Base-by-base conservation (phyloP, 2,329 filamentous ascomycete genomes). In the Fusarium dlaminii region DNA sequence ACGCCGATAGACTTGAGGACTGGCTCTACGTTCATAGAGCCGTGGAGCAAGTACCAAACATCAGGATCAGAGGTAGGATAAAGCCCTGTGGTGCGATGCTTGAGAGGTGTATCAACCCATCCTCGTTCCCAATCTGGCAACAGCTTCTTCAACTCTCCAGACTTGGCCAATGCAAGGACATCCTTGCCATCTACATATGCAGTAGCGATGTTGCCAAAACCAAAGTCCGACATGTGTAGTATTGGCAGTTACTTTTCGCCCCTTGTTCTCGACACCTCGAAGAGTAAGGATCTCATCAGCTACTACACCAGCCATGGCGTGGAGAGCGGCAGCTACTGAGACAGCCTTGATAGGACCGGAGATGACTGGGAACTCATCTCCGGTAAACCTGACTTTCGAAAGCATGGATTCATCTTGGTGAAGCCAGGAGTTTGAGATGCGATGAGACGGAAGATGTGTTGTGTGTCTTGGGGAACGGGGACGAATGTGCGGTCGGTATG, bases 31-130 rank as follows among this genome's bases (percentile, higher is more conserved):
- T 86, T 77, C 49, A 89, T 80, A 2, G 84, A 87, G 10, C 87
- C 87, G 60, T 89, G 86, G 2, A 89, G 80, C 17, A 85, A 86
- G 74, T 87, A 89, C 84, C 85, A 87, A 1, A 84, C 82, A 2
- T 81, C 80, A 0, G 81, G 77, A 39, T 85, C 79, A n/a, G 81
- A 83, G 1, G 87, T 89, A 13, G 83, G 84, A 69, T 88, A 88
- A 51, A 87, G 82, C 5, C 82, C 84, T 5, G 70, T 72, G 5
- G 70, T 65, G 6, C 70, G 66, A 17, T 70, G 70, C 20, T 70
- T 70, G 11, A 70, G 45, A 8, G 66, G 67, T 2, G 67, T 70
- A 5, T 65, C 66, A 15, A 69, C 66, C 66, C 66, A 70, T 6
- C 66, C 66, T 34, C n/a, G 29, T 24, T 69, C 66, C 66, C 66